Base-by-base conservation (phyloP, 2,329 filamentous ascomycete genomes). In the Epichloe bromicola region DNA sequence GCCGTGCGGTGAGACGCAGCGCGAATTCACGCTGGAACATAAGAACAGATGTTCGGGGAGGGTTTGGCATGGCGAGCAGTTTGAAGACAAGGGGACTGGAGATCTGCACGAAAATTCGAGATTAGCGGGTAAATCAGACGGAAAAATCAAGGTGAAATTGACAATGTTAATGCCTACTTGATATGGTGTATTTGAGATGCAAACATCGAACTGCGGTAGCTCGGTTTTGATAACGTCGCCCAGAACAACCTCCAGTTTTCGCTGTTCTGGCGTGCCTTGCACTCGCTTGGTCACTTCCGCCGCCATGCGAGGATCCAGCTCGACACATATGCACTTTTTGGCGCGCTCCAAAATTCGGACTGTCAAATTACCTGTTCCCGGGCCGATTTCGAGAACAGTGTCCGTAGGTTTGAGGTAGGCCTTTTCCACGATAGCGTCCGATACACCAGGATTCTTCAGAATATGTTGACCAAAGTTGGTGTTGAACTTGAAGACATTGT, bases 1-100 rank as follows among this genome's bases (percentile, higher is more conserved):
- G 88, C 43, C 85, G 83, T 14, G 93, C 93, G 51, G 94, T 91
- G 37, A 97, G 74, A 39, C 91, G 81, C 66, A 95, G 82, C 17
- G 90, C 90, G 62, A 96, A 96, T 70, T 97, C 91, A 63, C 89
- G 82, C 72, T 97, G 91, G 62, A 95, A 93, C 89, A 95, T 95
- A 70, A 97, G 88, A 57, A 97, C 80, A 59, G 85, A 90, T 54
- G 81, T 82, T 36, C 91, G 75, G 0, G 93, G 93, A 1, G 89
- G 84, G 42, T 88, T 88, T 4, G 80, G 82, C 56, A 91, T 82
- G 30, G 86, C 80, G 48, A 97, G 79, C 45, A 97, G 81, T 68
- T 91, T 83, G 76, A 96, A 96, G 48, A 93, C 89, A 45, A 98
- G 74, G 2, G 91, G 93, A 56, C 84, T 89, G 11, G 88, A 95